These are phyloP conservation scores for Fusarium transvaalense DNA, from an alignment of 2,329 filamentous ascomycete genomes.

Conservation along the genomic window DNA sequence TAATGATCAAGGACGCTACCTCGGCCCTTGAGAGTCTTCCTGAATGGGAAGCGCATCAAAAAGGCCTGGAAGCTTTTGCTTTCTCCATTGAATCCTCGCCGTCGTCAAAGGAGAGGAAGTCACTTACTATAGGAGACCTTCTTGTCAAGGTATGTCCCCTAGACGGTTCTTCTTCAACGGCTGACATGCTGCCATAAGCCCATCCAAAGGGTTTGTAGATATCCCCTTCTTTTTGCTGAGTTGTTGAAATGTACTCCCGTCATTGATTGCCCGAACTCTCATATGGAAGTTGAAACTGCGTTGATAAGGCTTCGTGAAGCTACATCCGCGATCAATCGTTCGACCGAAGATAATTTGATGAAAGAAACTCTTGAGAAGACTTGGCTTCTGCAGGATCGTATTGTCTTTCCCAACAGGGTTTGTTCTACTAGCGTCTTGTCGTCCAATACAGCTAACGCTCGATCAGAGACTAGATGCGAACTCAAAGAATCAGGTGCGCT, in stretches of 20 bases:
- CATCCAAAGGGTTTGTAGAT: constrained; percentile 91
- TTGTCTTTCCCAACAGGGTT: constrained; percentile 81
- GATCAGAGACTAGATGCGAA: constrained; percentile 62
- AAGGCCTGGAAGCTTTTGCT: constrained; percentile 85
- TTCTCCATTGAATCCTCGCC: constrained; percentile 77
- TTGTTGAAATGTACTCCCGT: constrained; percentile 86
- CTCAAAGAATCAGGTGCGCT: constrained; percentile 76
- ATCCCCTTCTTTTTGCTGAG: constrained; percentile 87
- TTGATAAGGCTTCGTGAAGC: constrained; percentile 79
- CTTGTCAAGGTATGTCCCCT: constrained; percentile 80
- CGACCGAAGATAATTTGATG: constrained; percentile 80
- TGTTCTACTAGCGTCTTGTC: constrained; percentile 38
- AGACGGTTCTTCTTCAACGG: not conserved
- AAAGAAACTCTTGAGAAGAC: constrained; percentile 82
- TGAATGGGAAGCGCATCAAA: constrained; percentile 84
- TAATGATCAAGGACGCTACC: constrained; percentile 83
- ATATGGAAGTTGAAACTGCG: constrained; percentile 82
- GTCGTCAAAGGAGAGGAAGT: constrained; percentile 75
- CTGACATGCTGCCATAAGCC: constrained; percentile 66
- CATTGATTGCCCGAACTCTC: constrained; percentile 84
- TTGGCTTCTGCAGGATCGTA: constrained; percentile 84
- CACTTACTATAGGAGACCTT: constrained; percentile 85
- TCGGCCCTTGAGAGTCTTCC: constrained; percentile 75
- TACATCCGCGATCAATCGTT: constrained; percentile 83
- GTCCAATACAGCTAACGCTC: not conserved